Percentiles rank a stretch among this genome's conserved stretches.
Conservation (phyloP, 176 grass and related monocot species). For the Aegilops umbellulata region DNA sequence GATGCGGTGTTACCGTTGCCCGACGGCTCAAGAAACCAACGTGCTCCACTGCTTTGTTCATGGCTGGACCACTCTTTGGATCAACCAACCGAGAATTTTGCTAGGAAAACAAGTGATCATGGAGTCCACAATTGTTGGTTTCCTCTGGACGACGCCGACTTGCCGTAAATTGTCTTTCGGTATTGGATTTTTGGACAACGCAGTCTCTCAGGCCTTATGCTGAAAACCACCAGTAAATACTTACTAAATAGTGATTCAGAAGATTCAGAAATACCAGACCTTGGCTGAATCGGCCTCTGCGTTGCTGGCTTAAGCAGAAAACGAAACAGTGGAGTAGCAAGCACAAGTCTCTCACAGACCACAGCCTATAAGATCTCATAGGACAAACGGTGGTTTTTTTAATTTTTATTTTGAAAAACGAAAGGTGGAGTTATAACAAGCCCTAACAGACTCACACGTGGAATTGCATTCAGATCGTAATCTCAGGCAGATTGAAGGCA, state of each 20-base stretch:
- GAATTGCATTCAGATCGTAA: too few relatives aligned
- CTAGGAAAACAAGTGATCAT: constrained; percentile 20
- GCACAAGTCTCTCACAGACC: too few relatives aligned
- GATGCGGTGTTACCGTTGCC: constrained; percentile 2
- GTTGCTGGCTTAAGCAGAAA: too few relatives aligned
- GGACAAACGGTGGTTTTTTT: too few relatives aligned
- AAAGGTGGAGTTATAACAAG: too few relatives aligned
- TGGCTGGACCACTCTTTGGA: constrained; percentile 34
- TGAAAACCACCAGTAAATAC: too few relatives aligned
- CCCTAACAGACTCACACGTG: too few relatives aligned
- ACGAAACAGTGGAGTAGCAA: too few relatives aligned
- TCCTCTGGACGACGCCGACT: neutral
- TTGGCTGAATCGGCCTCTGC: too few relatives aligned
- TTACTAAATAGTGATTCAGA: constrained; percentile 27
- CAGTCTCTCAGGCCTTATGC: constrained; percentile 33
- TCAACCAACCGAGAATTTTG: constrained; percentile 39
- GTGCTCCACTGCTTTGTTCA: constrained; percentile 56
- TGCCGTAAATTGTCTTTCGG: neutral
- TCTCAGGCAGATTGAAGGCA: too few relatives aligned
- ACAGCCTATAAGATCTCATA: too few relatives aligned
- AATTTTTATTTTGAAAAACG: too few relatives aligned
- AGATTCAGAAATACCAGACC: neutral
- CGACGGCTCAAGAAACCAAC: constrained; percentile 59
- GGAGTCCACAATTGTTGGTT: constrained; percentile 36
- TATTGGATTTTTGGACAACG: neutral